phyloP scores from a whole-genome alignment of 2,329 filamentous ascomycete species.

The Myriosclerotinia scirpicola region DNA sequence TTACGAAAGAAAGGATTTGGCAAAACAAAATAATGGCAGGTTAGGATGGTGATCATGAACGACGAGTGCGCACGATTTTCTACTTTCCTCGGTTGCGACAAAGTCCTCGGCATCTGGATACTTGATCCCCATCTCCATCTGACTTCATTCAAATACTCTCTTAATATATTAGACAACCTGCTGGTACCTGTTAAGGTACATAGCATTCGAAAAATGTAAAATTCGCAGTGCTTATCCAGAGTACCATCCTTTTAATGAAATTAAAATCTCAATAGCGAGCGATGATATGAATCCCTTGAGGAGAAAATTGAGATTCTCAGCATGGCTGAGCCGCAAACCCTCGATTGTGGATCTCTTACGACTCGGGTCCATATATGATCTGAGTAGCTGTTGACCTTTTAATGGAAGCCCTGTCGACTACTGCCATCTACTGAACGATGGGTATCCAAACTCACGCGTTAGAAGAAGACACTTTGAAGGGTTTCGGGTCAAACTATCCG shows the following conservation, averaged over 20 bases:
- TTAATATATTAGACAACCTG: not conserved
- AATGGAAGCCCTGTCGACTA: not conserved
- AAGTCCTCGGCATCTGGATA: not conserved
- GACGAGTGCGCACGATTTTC: not conserved
- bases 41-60: not conserved
- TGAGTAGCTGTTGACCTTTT: not conserved
- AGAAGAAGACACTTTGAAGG: not conserved
- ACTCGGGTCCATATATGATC: conserved; percentile 10
- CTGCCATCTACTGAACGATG: not conserved
- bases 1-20: not conserved
- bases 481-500: not conserved
- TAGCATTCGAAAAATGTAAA: not conserved
- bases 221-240: not conserved
- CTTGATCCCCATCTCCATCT: not conserved
- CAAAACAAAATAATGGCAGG: not conserved
- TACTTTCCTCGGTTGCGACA: not conserved
- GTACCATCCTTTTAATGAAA: not conserved
- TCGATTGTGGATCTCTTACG: not conserved
- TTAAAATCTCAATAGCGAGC: not conserved
- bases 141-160: not conserved
- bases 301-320: not conserved
- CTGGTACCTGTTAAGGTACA: not conserved
- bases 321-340: not conserved
- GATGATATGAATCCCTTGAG: not conserved
- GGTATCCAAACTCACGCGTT: not conserved